phyloP scores from a whole-genome alignment of 371 early-diverging fungal species.

The Circinella umbellata region DNA sequence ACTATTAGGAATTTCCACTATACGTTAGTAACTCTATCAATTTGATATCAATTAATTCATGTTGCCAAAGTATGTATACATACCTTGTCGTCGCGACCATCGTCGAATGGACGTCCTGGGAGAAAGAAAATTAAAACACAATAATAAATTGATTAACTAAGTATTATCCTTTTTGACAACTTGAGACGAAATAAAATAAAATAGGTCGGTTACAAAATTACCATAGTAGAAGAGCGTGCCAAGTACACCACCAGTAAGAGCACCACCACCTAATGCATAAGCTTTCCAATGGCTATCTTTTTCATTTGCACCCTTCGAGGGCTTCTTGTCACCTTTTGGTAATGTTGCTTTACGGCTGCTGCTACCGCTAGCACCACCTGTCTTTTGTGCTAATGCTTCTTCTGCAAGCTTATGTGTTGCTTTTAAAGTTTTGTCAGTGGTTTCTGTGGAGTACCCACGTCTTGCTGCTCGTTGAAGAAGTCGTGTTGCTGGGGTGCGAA shows the following conservation, averaged over 20 bases:
- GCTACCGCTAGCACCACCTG: conserved; percentile 35
- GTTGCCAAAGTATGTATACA: not conserved
- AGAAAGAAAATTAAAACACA: not conserved
- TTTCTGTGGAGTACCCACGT: conserved; percentile 28
- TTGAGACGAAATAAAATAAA: no score
- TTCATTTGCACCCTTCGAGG: conserved; percentile 43
- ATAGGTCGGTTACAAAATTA: conserved; percentile 2
- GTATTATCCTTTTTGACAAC: no score
- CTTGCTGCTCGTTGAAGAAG: conserved; percentile 13
- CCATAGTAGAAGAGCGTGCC: conserved; percentile 34
- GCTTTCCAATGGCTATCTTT: conserved; percentile 32
- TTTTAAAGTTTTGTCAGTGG: conserved; percentile 21
- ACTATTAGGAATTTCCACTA: conserved; percentile 27
- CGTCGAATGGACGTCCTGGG: conserved; percentile 36
- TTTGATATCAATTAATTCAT: not conserved
- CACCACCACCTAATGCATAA: conserved; percentile 29
- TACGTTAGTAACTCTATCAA: not conserved
- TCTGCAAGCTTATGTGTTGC: conserved; percentile 41
- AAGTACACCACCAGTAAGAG: conserved; percentile 21
- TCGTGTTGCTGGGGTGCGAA: conserved; percentile 17
- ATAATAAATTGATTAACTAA: not conserved
- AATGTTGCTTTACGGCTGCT: conserved; percentile 35
- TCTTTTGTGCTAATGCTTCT: conserved; percentile 49
- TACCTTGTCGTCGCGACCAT: conserved; percentile 41
- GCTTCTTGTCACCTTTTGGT: conserved; percentile 58